Base-by-base conservation (phyloP, 306 rosid species). In the Acacia confusa region DNA sequence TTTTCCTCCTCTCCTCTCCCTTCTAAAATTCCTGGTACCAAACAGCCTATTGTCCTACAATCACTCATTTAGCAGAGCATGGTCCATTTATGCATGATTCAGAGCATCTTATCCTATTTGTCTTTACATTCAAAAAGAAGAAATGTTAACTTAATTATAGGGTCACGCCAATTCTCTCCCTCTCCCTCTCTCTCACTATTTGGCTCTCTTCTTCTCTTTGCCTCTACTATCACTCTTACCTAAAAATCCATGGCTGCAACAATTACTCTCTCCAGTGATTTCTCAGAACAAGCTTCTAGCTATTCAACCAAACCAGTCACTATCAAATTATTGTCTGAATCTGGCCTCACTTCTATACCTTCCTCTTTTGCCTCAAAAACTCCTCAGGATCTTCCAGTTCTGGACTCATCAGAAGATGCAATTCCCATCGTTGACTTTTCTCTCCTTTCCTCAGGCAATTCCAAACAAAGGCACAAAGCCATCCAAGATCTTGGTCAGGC, bases 381-480 rank as follows among this genome's bases (percentile, higher is more conserved):
- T 67, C 82, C 64, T 30, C 58, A 80, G 2, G 45, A 67, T 16
- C 65, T 61, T 9, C 24, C 24, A 57, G 84, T 48, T 58, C 32
- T 78, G 3, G 72, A 53, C 6, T 58, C 81, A 19, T 83, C 83
- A 60, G 76, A 65, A 53, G 61, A 7, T 5, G 27, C 78, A 60
- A 66, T 90, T 65, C 93, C 90, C 44, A 36, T 52, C 61, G 58
- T 88, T 58, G 93, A 90, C n/a, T 63, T 63, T 30, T 28, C 38
- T 15, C 36, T 61, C 19, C 68, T 61, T 61, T 4, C 38, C 40
- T 80, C 85, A 7, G 28, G 74, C 24, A 32, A 85, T 22, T 74
- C 85, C 0, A 48, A 76, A 16, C 86, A 82, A 72, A 86, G 87
- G 3, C 52, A 81, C 84, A 77, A 86, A 76, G 74, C 44, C 60